Base-by-base conservation (phyloP, 1,139 yeast species). In the Nakaseomyces delphensis region DNA sequence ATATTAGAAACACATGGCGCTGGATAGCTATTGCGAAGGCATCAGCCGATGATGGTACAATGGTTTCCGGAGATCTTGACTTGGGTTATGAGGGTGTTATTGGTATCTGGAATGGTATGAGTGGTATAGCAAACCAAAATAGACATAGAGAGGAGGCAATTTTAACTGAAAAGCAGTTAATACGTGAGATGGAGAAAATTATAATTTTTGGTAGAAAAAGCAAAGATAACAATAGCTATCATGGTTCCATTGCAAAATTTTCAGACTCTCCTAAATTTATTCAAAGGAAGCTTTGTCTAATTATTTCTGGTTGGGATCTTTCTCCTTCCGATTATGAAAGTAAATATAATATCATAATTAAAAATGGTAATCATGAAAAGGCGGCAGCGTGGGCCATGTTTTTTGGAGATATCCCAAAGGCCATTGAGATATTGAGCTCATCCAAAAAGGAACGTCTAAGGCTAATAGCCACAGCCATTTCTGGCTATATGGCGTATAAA, bases 311-410 rank as follows among this genome's bases (percentile, higher is more conserved):
- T 0, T 89, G 96, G 95, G 87, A 85, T 56, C 78, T 85, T 55
- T 81, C 89, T 1, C 75, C 76, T 21, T 68, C 74, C 13, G 95
- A 86, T 54, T 72, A 87, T 49, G 95, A 87, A 45, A 78, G 74
- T 38, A 79, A 83, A 50, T 72, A 85, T 39, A 66, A 68, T 28
- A 68, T 70, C 36, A 68, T 89, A 37, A 75, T 81, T 23, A 62
- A 67, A 0, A 64, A 69, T 21, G 91, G 86, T 0, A 74, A 76
- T 48, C 74, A 74, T 47, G 95, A 86, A 49, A 81, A 91, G 57
- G 97, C 98, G 0, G 98, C 97, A 0, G 97, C 95, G 0, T 86
- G 96, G 95, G 96, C 97, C 0, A 91, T 87, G 0, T 91, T 91
- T 62, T 93, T 86, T 59, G 96, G 95, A 2, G 84, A 87, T 60